Evolutionary conservation across 108 stramenopile species (phyloP).

Genomic region (Stephanodiscus minutulus): DNA sequence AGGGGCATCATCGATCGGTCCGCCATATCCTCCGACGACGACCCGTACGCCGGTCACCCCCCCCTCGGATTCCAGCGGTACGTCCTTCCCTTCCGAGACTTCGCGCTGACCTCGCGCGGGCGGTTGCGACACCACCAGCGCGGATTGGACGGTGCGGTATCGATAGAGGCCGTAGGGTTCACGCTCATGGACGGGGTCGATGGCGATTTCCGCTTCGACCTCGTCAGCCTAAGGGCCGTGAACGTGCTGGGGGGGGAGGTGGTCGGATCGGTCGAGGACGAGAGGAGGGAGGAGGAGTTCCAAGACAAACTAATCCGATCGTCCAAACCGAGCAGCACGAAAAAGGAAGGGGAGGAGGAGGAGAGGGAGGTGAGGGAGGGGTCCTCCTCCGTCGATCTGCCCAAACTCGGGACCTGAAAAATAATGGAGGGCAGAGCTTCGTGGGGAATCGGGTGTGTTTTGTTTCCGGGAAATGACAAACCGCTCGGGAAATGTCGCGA

Average conservation of each 20-base stretch:
- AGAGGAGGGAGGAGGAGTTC: conserved; percentile 28
- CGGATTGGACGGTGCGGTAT: conserved; percentile 60
- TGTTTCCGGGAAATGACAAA: too few species aligned
- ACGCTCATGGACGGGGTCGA: conserved; percentile 83
- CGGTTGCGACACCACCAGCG: conserved; percentile 64
- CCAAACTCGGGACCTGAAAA: too few species aligned
- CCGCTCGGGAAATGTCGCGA: too few species aligned
- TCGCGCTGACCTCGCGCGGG: conserved; percentile 66
- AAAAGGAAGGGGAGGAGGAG: background rate
- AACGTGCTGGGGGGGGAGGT: conserved; percentile 55
- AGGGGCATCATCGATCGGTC: conserved; percentile 1
- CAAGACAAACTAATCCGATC: background rate
- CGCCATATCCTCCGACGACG: conserved; percentile 16
- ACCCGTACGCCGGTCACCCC: conserved; percentile 36
- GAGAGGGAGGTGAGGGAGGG: too few species aligned
- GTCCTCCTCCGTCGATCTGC: too few species aligned
- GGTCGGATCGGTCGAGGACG: conserved; percentile 32
- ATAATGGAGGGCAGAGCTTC: too few species aligned
- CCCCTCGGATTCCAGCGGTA: conserved; percentile 39
- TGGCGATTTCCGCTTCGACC: conserved; percentile 81
- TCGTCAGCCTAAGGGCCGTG: conserved; percentile 75
- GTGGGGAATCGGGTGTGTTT: too few species aligned
- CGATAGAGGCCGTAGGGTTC: conserved; percentile 73
- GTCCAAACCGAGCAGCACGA: background rate
- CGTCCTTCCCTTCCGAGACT: conserved; percentile 70